Percentiles rank a stretch among this genome's conserved stretches.
These are phyloP conservation scores for Takakia lepidozioides DNA, from an alignment of 225 moss, liverwort and hornwort genomes.

Conservation along the genomic window DNA sequence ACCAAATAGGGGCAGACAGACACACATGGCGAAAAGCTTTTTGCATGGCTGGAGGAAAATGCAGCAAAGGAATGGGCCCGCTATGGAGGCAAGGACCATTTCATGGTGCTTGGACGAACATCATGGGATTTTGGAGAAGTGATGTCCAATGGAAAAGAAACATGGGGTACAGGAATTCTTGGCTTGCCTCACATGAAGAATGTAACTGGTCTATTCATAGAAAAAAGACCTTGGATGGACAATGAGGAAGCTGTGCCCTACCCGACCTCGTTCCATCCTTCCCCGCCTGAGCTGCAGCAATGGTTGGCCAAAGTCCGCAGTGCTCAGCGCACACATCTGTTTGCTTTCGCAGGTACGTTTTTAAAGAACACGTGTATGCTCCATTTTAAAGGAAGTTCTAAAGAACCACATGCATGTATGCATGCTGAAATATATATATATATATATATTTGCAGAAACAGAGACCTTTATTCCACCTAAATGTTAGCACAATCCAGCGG, in stretches of 20 bases:
- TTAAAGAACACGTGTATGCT: too few relatives aligned
- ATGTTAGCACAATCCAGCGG: too few relatives aligned
- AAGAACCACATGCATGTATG: too few relatives aligned
- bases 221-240: conserved; percentile 26
- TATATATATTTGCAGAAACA: too few relatives aligned
- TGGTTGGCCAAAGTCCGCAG: conserved; percentile 20
- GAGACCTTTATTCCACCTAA: too few relatives aligned
- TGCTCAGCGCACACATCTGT: conserved; percentile 12
- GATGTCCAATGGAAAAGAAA: conserved; percentile 16
- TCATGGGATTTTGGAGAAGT: conserved; percentile 36
- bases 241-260: conserved; percentile 41
- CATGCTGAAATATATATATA: too few relatives aligned
- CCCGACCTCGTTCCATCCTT: conserved; percentile 43
- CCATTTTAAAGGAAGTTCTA: too few relatives aligned
- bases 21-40: conserved; percentile 22
- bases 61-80: conserved; percentile 21
- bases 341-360: conserved; percentile 20
- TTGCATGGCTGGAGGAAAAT: conserved; percentile 24
- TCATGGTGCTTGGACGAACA: conserved; percentile 33
- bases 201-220: conserved; percentile 32
- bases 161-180: conserved; percentile 36
- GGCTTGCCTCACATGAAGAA: conserved; percentile 19
- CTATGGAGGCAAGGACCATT: conserved; percentile 27
- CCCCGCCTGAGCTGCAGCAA: conserved; percentile 15
- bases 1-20: conserved; percentile 4